Conservation (phyloP, 495 filamentous ascomycete species). For the Platismatia glauca region DNA sequence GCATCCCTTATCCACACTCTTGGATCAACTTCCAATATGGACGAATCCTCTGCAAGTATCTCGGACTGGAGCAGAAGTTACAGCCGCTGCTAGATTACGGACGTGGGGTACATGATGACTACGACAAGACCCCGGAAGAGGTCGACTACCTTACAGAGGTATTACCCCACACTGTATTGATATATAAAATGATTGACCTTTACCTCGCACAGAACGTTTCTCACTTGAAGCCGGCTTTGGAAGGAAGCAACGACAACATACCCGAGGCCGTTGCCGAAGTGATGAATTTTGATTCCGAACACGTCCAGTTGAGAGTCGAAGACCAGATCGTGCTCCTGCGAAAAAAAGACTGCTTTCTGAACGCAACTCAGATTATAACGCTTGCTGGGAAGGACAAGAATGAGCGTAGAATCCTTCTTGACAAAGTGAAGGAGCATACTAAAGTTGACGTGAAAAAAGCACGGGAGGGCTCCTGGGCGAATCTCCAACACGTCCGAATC, state of each 20-base stretch:
- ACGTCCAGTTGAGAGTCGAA: no score
- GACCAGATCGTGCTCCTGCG: no score
- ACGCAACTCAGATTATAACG: no score
- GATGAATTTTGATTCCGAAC: not conserved
- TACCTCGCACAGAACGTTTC: not conserved
- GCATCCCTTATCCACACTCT: not conserved
- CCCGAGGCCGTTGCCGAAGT: not conserved
- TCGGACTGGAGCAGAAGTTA: not conserved
- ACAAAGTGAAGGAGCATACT: not conserved
- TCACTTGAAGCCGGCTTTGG: not conserved
- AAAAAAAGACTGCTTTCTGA: no score
- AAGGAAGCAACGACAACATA: not conserved
- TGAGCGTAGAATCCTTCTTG: not conserved
- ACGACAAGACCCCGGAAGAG: not conserved
- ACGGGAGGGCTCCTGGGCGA: no score
- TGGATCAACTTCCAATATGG: not conserved
- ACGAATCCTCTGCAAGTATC: constrained; percentile 6
- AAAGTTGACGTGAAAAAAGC: not conserved
- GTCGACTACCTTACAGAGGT: not conserved
- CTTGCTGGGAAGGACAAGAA: not conserved
- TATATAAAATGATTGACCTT: not conserved
- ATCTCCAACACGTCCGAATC: no score
- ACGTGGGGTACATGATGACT: not conserved
- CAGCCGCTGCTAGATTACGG: not conserved
- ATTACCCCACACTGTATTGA: not conserved